phyloP scores from a whole-genome alignment of 108 stramenopile species.

The Skeletonema potamos region DNA sequence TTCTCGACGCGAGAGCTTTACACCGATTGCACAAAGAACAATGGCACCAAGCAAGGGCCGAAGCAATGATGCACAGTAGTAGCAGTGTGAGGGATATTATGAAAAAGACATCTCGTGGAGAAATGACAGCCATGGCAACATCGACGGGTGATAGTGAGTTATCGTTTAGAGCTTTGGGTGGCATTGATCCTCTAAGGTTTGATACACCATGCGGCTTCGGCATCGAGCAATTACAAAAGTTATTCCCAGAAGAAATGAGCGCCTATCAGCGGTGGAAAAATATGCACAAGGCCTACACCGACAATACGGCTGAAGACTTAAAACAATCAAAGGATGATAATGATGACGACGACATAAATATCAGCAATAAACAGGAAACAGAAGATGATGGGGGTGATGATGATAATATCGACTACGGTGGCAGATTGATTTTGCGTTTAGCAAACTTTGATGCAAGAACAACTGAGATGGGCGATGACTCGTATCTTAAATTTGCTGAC shows the following conservation, averaged over 20 bases:
- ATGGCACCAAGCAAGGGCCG: conserved; percentile 37
- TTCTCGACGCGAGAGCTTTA: conserved; percentile 76
- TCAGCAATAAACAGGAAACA: not conserved
- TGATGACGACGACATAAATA: not conserved
- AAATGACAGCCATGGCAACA: not conserved
- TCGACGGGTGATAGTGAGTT: conserved; percentile 43
- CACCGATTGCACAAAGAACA: conserved; percentile 50
- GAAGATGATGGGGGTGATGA: conserved; percentile 22
- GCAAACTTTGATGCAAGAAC: conserved; percentile 81
- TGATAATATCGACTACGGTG: not conserved
- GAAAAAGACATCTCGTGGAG: conserved; percentile 16
- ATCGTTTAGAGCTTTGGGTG: conserved; percentile 54
- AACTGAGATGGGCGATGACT: conserved; percentile 60
- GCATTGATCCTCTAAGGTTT: conserved; percentile 43
- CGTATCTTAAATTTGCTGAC: conserved; percentile 68
- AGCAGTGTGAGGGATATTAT: conserved; percentile 6
- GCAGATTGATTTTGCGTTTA: conserved; percentile 55
- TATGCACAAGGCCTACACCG: conserved; percentile 62
- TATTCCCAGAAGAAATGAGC: conserved; percentile 84
- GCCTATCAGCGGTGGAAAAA: conserved; percentile 80
- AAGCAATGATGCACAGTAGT: conserved; percentile 15
- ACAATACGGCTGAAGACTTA: conserved; percentile 20
- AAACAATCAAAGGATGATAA: not conserved
- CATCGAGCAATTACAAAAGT: conserved; percentile 49
- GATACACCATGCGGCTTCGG: conserved; percentile 69